Conservation (phyloP, 495 filamentous ascomycete genomes). For the Parachaetomium inaequale region DNA sequence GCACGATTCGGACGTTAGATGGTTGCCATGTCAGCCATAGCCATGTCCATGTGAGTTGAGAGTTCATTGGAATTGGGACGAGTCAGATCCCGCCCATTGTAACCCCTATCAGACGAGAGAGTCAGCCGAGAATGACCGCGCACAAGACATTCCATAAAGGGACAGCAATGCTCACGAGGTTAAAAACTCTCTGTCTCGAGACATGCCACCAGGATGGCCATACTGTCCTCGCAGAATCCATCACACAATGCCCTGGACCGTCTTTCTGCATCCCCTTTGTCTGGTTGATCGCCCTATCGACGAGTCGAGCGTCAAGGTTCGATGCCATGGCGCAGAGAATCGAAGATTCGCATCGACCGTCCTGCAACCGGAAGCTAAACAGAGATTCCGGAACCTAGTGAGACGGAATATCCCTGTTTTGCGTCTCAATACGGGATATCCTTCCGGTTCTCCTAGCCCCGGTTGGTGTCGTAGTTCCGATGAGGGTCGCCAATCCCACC, state of each 20-base stretch:
- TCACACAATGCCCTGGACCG: neutral
- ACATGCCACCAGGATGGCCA: neutral
- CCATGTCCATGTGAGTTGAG: neutral
- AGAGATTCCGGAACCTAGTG: neutral
- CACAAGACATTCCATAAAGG: neutral
- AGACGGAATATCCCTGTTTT: neutral
- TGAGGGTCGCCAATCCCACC: constrained; percentile 36
- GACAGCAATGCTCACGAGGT: neutral
- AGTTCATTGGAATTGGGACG: neutral
- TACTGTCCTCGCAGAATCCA: neutral
- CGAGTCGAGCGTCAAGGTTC: neutral
- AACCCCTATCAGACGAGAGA: neutral
- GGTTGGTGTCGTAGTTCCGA: constrained; percentile 29
- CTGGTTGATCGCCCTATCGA: neutral
- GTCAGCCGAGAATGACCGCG: neutral
- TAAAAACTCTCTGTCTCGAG: neutral
- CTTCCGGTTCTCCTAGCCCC: constrained; percentile 22
- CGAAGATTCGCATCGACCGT: no score
- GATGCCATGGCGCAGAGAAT: neutral
- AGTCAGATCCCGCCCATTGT: neutral
- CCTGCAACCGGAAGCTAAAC: neutral
- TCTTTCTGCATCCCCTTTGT: neutral
- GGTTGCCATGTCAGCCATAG: neutral
- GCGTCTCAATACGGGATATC: constrained; percentile 13
- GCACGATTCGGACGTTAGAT: neutral